Percentiles rank a stretch among this genome's conserved stretches.
Conservation (phyloP, 2,329 filamentous ascomycete species). For the Aureobasidium sp. region DNA sequence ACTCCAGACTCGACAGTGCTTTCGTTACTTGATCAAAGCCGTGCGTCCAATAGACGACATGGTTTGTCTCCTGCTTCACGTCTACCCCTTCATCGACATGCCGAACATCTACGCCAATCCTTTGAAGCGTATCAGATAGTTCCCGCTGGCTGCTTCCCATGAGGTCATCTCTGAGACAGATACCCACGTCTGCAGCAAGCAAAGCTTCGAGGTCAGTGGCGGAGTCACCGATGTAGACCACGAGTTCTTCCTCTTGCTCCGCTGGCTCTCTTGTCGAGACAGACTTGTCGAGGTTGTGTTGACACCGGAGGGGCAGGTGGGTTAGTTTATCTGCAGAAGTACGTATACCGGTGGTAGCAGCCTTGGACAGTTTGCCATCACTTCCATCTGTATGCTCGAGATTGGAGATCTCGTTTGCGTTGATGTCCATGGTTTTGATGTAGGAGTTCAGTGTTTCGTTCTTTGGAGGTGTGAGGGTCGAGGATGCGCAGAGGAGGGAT, state of each 20-base stretch:
- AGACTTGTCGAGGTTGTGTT: background rate
- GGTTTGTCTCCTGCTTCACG: background rate
- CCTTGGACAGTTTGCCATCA: slow-evolving; percentile 21
- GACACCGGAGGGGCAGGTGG: slow-evolving; percentile 18
- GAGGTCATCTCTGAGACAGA: slow-evolving; percentile 35
- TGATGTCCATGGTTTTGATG: slow-evolving; percentile 18
- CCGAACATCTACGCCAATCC: slow-evolving; percentile 12
- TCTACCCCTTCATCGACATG: background rate
- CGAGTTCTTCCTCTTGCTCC: slow-evolving; percentile 11
- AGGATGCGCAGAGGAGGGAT: slow-evolving; percentile 14
- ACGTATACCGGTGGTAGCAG: slow-evolving; percentile 22
- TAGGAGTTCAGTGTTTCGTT: background rate
- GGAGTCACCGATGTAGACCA: slow-evolving; percentile 41
- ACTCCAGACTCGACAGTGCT: background rate
- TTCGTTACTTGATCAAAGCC: background rate
- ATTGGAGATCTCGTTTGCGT: slow-evolving; percentile 30
- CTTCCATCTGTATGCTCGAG: slow-evolving; percentile 20
- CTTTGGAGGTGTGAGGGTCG: background rate
- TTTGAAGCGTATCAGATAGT: slow-evolving; percentile 27
- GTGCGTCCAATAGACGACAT: slow-evolving; percentile 1
- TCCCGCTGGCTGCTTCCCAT: slow-evolving; percentile 27
- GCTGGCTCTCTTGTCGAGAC: background rate
- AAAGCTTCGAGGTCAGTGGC: slow-evolving; percentile 40
- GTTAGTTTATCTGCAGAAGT: slow-evolving; percentile 35
- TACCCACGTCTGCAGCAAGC: slow-evolving; percentile 35